These are phyloP conservation scores for Begonia fuchsioides DNA, from an alignment of 306 rosid species.

Conservation along the genomic window DNA sequence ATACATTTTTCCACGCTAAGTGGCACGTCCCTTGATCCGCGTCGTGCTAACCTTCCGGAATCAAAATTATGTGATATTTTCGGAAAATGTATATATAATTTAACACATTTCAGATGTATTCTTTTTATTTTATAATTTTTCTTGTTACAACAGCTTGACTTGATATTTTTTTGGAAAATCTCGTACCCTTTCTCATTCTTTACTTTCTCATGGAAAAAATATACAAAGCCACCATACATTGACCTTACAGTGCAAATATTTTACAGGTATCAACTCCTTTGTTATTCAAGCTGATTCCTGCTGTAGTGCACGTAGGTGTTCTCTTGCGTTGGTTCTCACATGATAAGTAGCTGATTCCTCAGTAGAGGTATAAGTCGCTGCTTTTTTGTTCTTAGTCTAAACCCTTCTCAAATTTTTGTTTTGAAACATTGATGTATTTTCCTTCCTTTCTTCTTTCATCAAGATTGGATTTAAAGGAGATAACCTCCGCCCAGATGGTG, in stretches of 20 bases:
- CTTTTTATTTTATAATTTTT: too few relatives aligned
- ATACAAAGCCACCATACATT: too few relatives aligned
- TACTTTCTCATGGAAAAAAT: too few relatives aligned
- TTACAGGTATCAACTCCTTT: background rate
- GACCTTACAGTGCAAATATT: background rate
- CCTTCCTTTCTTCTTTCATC: conserved; percentile 23
- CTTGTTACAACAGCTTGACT: too few relatives aligned
- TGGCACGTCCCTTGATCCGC: too few relatives aligned
- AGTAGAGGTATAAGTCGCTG: background rate
- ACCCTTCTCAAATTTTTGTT: background rate
- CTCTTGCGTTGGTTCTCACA: background rate
- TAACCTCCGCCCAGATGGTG: conserved; percentile 50
- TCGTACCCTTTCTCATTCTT: too few relatives aligned
- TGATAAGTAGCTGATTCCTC: too few relatives aligned
- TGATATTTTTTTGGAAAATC: too few relatives aligned
- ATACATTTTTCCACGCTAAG: too few relatives aligned
- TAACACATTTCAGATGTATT: too few relatives aligned
- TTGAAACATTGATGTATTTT: conserved; percentile 5
- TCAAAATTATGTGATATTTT: too few relatives aligned
- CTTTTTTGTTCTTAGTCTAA: background rate
- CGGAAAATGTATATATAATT: too few relatives aligned
- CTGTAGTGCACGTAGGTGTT: conserved; percentile 28
- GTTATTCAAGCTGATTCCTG: conserved; percentile 1
- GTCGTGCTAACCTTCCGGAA: background rate
- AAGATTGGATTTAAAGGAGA: conserved; percentile 74